Evolutionary conservation across 352 stramenopile genomes (phyloP).

Genomic region (Porosira glacialis): DNA sequence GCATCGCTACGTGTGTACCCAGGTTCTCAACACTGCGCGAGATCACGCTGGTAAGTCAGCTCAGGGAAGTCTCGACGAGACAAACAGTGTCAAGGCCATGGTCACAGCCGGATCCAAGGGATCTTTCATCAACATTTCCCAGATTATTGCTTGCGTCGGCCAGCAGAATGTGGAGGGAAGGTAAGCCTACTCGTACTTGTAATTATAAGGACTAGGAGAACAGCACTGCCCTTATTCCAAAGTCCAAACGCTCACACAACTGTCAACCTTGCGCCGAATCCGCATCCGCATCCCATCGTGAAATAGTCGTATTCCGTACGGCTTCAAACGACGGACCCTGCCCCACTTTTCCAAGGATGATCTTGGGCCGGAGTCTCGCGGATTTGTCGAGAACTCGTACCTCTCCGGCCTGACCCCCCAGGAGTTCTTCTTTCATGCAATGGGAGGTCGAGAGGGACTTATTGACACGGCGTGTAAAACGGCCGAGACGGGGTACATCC

Average conservation of each 20-base stretch:
- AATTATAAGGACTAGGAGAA: no score
- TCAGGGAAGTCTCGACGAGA: constrained; percentile 86
- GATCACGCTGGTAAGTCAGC: constrained; percentile 85
- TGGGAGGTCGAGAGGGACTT: constrained; percentile 96
- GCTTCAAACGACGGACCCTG: constrained; percentile 95
- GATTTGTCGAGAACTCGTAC: constrained; percentile 99
- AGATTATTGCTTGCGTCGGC: constrained; percentile 95
- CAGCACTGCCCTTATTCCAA: no score
- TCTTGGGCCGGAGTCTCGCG: constrained; percentile 93
- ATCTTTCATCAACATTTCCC: constrained; percentile 99
- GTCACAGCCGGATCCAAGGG: constrained; percentile 99
- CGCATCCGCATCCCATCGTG: no score
- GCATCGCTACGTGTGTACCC: no score
- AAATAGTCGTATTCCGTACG: constrained; percentile 95
- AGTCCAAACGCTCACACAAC: no score
- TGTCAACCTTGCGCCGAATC: no score
- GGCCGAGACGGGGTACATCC: constrained; percentile 97
- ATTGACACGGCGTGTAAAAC: constrained; percentile 99
- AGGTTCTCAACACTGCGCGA: constrained; percentile 86
- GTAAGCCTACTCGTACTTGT: no score
- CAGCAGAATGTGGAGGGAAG: no score
- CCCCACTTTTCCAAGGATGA: constrained; percentile 98
- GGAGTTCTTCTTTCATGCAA: constrained; percentile 99
- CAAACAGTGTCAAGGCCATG: constrained; percentile 99
- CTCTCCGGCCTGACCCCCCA: constrained; percentile 93